phyloP scores from a whole-genome alignment of 2,329 filamentous ascomycete species.

The Pseudonectria buxi region DNA sequence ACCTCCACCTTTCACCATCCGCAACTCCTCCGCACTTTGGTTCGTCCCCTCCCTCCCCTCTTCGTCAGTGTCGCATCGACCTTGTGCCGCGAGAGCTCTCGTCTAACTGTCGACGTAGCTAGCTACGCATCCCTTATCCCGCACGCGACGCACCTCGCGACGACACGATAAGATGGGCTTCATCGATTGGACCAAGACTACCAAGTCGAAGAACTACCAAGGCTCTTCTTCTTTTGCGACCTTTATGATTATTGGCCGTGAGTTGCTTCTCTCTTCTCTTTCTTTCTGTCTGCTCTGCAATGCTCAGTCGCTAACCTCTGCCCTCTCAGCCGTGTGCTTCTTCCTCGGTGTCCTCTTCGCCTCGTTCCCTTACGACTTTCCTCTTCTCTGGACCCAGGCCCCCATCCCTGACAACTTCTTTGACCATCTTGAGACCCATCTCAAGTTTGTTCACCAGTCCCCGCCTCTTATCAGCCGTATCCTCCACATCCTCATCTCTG shows the following conservation, averaged over 20 bases:
- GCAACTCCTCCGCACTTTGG: no score
- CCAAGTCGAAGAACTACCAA: conserved; percentile 49
- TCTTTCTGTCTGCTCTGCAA: conserved; percentile 2
- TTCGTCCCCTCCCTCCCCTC: no score
- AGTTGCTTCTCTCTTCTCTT: conserved; percentile 32
- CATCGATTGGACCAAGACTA: conserved; percentile 51
- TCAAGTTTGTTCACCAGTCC: conserved; percentile 83
- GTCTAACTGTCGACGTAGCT: no score
- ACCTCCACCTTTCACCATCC: no score
- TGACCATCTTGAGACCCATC: conserved; percentile 79
- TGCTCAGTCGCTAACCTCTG: no score
- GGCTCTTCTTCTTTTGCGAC: conserved; percentile 78
- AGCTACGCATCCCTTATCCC: no score
- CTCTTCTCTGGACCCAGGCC: conserved; percentile 71
- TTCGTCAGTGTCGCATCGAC: no score
- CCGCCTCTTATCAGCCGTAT: conserved; percentile 89
- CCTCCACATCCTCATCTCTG: conserved; percentile 84
- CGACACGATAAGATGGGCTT: conserved; percentile 29
- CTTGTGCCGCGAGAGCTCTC: no score
- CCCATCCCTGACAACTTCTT: conserved; percentile 63
- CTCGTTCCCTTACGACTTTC: conserved; percentile 91
- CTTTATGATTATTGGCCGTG: conserved; percentile 94
- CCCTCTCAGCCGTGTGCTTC: conserved; percentile 71
- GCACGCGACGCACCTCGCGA: no score
- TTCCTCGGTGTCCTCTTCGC: conserved; percentile 98